A percentile compares a stretch with the other conserved stretches of the same genome.
These are phyloP conservation scores for Gracilaria domingensis DNA, from an alignment of 23 red algal genomes.

Conservation along the genomic window DNA sequence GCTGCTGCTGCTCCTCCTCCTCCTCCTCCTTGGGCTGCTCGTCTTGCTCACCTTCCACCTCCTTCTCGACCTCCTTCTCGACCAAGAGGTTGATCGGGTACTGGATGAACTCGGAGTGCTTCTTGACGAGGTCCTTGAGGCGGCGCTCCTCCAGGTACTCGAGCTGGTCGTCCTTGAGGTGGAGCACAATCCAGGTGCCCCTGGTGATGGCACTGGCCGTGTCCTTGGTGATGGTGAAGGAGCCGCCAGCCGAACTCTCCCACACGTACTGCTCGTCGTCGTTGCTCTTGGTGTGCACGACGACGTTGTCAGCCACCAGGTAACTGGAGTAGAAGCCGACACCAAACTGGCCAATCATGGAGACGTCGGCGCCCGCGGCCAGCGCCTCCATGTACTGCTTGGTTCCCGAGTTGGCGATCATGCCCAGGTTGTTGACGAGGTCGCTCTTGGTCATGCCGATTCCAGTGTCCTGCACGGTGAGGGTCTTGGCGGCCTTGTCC, in stretches of 20 bases:
- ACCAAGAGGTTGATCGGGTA: constrained; percentile 94
- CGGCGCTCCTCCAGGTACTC: constrained; percentile 97
- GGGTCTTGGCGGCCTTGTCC: constrained; percentile 91
- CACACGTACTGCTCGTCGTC: constrained; percentile 97
- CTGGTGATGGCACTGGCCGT: constrained; percentile 76
- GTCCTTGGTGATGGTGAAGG: constrained; percentile 94
- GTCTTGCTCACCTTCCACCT: constrained; percentile 90
- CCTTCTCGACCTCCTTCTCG: constrained; percentile 96
- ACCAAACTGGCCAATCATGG: constrained; percentile 99
- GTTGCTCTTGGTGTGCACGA: constrained; percentile 97
- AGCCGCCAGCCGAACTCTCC: constrained; percentile 98
- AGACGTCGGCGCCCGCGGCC: constrained; percentile 91
- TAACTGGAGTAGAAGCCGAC: constrained; percentile 98
- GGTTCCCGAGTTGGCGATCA: constrained; percentile 98
- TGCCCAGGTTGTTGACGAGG: constrained; percentile 97
- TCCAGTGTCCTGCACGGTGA: constrained; percentile 93
- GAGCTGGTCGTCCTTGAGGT: constrained; percentile 98
- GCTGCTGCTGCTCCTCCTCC: constrained; percentile 57
- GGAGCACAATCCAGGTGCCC: constrained; percentile 90
- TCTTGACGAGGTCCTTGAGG: constrained; percentile 98
- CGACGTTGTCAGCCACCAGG: constrained; percentile 93
- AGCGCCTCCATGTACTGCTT: constrained; percentile 99
- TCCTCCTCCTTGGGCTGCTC: constrained; percentile 43
- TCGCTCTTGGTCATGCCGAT: constrained; percentile 99
- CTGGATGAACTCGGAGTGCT: constrained; percentile 99